Percentiles rank a stretch among this genome's conserved stretches.
Conservation (phyloP, 768 basidiomycete species). For the Lentinula detonsa region DNA sequence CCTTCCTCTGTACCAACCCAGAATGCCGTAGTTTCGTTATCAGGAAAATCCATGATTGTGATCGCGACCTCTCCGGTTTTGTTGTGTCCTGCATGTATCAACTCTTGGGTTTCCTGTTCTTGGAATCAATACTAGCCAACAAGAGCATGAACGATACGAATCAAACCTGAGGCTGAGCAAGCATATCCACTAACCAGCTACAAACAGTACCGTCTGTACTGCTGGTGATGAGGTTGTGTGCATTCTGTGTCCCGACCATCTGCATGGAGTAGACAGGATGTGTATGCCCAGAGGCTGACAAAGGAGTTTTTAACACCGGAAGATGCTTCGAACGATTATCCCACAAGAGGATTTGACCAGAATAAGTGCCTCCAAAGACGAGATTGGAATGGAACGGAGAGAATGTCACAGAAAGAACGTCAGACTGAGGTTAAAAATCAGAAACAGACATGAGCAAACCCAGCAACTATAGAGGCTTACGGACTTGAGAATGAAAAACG, state of each 20-base stretch:
- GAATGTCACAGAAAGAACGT: slow-evolving; percentile 94
- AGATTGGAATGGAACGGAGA: slow-evolving; percentile 98
- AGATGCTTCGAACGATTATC: slow-evolving; percentile 96
- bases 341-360: slow-evolving; percentile 97
- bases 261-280: slow-evolving; percentile 99
- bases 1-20: slow-evolving; percentile 99
- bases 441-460: neutral
- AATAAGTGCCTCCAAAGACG: slow-evolving; percentile 98
- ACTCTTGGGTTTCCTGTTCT: slow-evolving; percentile 84
- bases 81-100: slow-evolving; percentile 84
- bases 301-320: slow-evolving; percentile 92
- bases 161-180: slow-evolving; percentile 90
- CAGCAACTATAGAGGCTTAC: slow-evolving; percentile 18
- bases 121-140: slow-evolving; percentile 2
- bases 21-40: slow-evolving; percentile 94
- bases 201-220: slow-evolving; percentile 97
- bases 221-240: slow-evolving; percentile 93
- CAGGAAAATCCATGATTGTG: slow-evolving; percentile 89
- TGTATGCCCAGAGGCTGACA: slow-evolving; percentile 95
- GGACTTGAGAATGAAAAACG: slow-evolving; percentile 94
- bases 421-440: slow-evolving; percentile 57
- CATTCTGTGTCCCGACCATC: slow-evolving; percentile 98
- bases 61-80: slow-evolving; percentile 97
- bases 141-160: neutral
- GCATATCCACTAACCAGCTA: slow-evolving; percentile 98